Conservation (phyloP, 306 rosid genomes). For the Begonia fuchsioides region DNA sequence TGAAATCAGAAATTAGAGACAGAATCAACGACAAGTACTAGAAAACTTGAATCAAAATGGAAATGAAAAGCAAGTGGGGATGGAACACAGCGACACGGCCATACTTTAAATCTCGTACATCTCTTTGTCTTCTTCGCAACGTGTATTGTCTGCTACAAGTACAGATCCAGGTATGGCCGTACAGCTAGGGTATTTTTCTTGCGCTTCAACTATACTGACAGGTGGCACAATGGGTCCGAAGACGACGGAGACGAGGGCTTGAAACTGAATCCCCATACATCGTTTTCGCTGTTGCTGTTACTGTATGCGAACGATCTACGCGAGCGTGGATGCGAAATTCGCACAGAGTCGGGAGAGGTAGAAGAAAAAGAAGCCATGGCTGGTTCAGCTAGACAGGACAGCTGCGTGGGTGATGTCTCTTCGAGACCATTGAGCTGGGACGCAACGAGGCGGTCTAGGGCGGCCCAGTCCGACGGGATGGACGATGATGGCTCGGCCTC, state of each 20-base stretch:
- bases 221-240: conserved; percentile 41
- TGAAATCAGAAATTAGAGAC: no score
- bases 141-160: no score
- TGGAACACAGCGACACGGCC: no score
- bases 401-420: conserved; percentile 16
- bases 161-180: no score
- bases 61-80: no score
- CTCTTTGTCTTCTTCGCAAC: no score
- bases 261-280: conserved; percentile 25
- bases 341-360: conserved; percentile 11
- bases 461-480: conserved; percentile 23
- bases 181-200: no score
- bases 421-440: conserved; percentile 43
- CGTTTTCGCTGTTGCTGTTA: conserved; percentile 11
- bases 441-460: conserved; percentile 37
- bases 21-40: no score
- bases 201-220: conserved; percentile 32
- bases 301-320: conserved; percentile 17
- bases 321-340: conserved; percentile 17
- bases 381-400: conserved; percentile 21
- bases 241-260: conserved; percentile 25
- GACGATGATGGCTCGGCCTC: conserved; percentile 9
- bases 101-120: no score
- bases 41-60: no score
- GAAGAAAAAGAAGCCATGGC: conserved; percentile 16